Conservation (phyloP, 441 rosid species). For the Euphorbia celastroides region DNA sequence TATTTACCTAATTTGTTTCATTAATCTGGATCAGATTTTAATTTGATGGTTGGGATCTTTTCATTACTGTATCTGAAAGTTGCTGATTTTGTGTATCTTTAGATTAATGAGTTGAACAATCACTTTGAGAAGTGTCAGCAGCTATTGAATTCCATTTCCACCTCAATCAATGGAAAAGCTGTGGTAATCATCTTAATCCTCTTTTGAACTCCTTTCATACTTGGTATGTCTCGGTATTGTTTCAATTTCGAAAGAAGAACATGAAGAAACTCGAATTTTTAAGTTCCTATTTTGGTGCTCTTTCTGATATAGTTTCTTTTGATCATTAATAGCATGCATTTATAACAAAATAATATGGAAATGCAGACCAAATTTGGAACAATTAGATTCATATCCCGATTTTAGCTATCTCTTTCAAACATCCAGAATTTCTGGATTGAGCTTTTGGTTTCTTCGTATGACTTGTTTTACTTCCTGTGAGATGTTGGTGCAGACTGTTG, state of each 20-base stretch:
- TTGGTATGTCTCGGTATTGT: background rate
- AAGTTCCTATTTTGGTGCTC: no score
- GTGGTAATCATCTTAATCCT: constrained; percentile 39
- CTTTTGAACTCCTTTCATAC: background rate
- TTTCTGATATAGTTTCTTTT: no score
- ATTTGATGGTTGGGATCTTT: no score
- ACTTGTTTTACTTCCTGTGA: background rate
- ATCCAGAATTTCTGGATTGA: background rate
- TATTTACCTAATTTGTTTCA: background rate
- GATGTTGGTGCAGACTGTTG: constrained; percentile 62
- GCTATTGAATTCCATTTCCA: constrained; percentile 70
- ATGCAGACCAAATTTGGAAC: background rate
- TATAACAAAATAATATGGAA: background rate
- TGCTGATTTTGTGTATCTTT: constrained; percentile 11
- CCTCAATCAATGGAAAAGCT: constrained; percentile 53
- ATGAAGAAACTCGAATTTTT: background rate
- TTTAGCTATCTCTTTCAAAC: background rate
- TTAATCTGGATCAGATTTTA: no score
- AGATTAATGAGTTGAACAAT: constrained; percentile 64
- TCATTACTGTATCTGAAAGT: background rate
- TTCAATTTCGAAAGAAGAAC: background rate
- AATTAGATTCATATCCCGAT: background rate
- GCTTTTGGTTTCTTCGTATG: constrained; percentile 6
- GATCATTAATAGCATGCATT: no score
- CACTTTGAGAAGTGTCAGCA: constrained; percentile 94